phyloP scores from a whole-genome alignment of 352 stramenopile species.

The Globisporangium alternatum region DNA sequence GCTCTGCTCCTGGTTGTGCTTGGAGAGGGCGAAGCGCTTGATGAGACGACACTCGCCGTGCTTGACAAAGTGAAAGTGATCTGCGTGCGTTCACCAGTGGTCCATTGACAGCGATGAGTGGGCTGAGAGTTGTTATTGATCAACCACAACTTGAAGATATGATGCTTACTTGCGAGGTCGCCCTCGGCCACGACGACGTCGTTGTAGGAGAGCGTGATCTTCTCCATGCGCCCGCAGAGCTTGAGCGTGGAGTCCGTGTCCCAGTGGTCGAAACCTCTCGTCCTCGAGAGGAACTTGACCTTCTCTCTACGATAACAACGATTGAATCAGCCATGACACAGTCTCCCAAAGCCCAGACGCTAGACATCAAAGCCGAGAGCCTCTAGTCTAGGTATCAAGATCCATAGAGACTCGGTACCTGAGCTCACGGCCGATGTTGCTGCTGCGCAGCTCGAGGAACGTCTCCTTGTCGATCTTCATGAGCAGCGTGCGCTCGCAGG shows the following conservation, averaged over 20 bases:
- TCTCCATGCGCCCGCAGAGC: slow-evolving; percentile 62
- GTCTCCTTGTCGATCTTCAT: slow-evolving; percentile 69
- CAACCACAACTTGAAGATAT: neutral
- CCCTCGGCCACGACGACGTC: slow-evolving; percentile 55
- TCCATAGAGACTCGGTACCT: slow-evolving; percentile 25
- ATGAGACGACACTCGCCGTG: slow-evolving; percentile 64
- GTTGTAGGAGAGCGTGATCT: slow-evolving; percentile 58
- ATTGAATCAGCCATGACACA: neutral
- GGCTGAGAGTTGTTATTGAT: no score
- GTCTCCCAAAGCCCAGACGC: neutral
- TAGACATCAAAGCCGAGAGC: neutral
- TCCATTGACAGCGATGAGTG: neutral
- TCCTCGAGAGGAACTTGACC: slow-evolving; percentile 48
- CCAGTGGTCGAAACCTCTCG: slow-evolving; percentile 57
- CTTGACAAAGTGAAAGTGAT: slow-evolving; percentile 62
- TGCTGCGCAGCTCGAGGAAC: slow-evolving; percentile 58
- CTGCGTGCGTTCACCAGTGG: slow-evolving; percentile 14
- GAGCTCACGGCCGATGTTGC: slow-evolving; percentile 51
- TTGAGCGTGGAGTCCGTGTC: slow-evolving; percentile 55
- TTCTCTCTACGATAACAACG: slow-evolving; percentile 41
- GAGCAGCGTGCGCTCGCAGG: slow-evolving; percentile 60
- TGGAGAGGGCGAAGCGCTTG: slow-evolving; percentile 35
- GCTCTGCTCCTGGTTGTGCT: slow-evolving; percentile 21
- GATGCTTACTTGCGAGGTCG: slow-evolving; percentile 44
- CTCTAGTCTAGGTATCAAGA: neutral